These are phyloP conservation scores for Psidium friedrichsthalianum DNA, from an alignment of 345 rosid species.

Conservation along the genomic window DNA sequence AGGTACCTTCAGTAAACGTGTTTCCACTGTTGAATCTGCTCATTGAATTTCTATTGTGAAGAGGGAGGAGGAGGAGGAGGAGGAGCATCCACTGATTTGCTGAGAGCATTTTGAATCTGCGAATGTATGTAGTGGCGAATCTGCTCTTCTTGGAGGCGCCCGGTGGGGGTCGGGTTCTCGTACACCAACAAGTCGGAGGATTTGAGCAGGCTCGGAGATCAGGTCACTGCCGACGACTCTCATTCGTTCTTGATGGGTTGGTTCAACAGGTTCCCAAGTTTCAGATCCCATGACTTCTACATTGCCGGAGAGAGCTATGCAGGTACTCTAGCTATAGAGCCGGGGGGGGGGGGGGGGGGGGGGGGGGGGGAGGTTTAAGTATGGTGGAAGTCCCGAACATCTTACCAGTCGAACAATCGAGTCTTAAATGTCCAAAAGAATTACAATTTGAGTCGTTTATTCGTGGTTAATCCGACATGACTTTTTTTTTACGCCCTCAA, in stretches of 20 bases:
- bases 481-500: too few relatives aligned
- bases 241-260: slow-evolving; percentile 46
- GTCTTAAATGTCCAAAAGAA: neutral
- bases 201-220: slow-evolving; percentile 36
- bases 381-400: neutral
- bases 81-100: neutral
- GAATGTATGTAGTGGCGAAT: slow-evolving; percentile 40
- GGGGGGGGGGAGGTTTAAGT: too few relatives aligned
- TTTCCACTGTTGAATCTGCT: neutral
- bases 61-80: neutral
- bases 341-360: too few relatives aligned
- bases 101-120: neutral
- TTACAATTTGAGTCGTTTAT: neutral
- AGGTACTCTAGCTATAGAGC: slow-evolving; percentile 16
- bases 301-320: slow-evolving; percentile 82
- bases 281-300: slow-evolving; percentile 50
- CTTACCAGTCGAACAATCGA: neutral
- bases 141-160: slow-evolving; percentile 74
- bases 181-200: slow-evolving; percentile 51
- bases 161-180: slow-evolving; percentile 81
- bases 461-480: too few relatives aligned
- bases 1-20: slow-evolving; percentile 15
- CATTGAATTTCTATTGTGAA: neutral
- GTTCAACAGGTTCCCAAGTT: slow-evolving; percentile 59
- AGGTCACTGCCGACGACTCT: slow-evolving; percentile 44